Base-by-base conservation (phyloP, 352 stramenopile species). In the Lagenidium giganteum region DNA sequence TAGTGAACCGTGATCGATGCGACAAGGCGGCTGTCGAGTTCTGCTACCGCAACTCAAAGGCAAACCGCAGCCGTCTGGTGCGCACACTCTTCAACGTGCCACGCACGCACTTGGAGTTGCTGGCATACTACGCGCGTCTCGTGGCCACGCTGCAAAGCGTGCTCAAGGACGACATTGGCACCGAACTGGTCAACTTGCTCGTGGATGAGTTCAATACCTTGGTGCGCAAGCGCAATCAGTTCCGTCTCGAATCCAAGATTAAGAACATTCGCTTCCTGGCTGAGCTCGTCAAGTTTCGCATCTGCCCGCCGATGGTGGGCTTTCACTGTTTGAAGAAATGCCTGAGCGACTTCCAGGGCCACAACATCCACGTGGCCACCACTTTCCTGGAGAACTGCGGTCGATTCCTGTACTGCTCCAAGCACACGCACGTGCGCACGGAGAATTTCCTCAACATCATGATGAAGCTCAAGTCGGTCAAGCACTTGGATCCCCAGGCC, bases 1-100 rank as follows among this genome's bases (percentile, higher is more conserved):
- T 97, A 49, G 80, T 95, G 47, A 96, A 95, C 46, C 83, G 95
- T 27, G 95, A 98, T 34, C 87, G 89, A 22, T 95, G 95, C 33
- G 96, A 99, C 67, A 97, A 97, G 39, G 82, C 97, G 12, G 93
- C 94, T 0, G 86, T 98, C 18, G 83, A 96, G 18, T 99, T 98
- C 64, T 98, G 90, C 67, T 96, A 97, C 42, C 93, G 91, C 39
- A 96, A 98, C 61, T 96, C 83, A 5, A 98, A 98, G 54, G 84
- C 83, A 21, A 89, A 93, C 18, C 71, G 94, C 9, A 97, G 61
- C 51, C 76, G 82, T 0, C 63, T 99, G 1, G 73, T 97, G 25
- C 88, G 95, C 57, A 93, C 90, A n/a, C 59, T 99, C 8, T 98
- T 95, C 54, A 74, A 76, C 16, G 93, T 98, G 20, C 93, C 95